Evolutionary conservation across 495 filamentous ascomycete species (phyloP), one percentile per base, ranked within the genome.

Genomic region (Penicillium salamii): DNA sequence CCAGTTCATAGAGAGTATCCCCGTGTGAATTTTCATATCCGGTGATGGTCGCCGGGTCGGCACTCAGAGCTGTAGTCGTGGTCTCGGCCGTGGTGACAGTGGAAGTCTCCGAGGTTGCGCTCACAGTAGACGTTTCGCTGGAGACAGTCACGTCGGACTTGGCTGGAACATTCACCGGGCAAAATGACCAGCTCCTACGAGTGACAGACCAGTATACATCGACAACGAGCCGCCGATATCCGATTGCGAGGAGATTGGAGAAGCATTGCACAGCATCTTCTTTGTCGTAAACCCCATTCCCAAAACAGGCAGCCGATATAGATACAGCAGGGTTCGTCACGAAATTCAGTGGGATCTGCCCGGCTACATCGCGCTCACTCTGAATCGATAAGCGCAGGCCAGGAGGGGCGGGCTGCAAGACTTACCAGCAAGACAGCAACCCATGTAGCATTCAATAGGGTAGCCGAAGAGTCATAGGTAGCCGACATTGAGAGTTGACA

Each of bases 171-270:
- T 62, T 53, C 7, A 78, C 78, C 0, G 84, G 84, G 53, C 84
- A 87, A 23, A 87, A 76, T 19, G 67, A 78, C 81, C 82, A 86
- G 23, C 66, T 46, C 18, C 64, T 66, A 24, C 71, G 66, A 21
- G 59, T 66, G 14, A 67, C 46, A 45, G 84, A 84, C 84, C 84
- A 87, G 55, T 83, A 87, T 5, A 86, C 45, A 57, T 87, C 84
- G n/a, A 84, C 59, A 26, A 78, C 59, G 24, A 86, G 75, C 42
- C 79, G 72, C 24, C 75, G 70, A 49, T 79, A 85, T n/a, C 79
- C 81, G 7, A 74, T 64, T 1, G 78, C 72, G 3, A 87, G 68
- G 1, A 87, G 66, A 55, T 84, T 85, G 3, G 82, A 84, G 14
- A 86, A 55, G 58, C 84, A 87, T 55, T 68, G 67, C 13, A 62